Conservation (phyloP, 805 yeast genomes). For the Candida palmyrensis region DNA sequence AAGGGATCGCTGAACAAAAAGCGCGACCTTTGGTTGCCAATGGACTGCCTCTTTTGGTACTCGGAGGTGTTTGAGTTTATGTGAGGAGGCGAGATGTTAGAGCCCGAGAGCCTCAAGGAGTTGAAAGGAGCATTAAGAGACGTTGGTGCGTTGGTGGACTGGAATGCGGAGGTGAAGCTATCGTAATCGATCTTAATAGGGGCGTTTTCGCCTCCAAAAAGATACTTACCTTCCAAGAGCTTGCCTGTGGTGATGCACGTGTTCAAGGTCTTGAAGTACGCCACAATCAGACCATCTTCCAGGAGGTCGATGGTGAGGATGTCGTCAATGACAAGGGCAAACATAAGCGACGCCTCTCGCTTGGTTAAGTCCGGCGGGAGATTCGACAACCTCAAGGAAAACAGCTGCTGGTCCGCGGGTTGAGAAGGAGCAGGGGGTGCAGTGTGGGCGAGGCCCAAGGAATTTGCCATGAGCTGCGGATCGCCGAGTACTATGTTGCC, state of each 20-base stretch:
- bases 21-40: slow-evolving; percentile 59
- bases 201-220: slow-evolving; percentile 32
- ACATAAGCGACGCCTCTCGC: slow-evolving; percentile 64
- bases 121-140: slow-evolving; percentile 15
- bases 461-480: neutral
- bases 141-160: too few species aligned
- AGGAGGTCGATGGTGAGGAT: slow-evolving; percentile 43
- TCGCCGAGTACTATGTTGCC: slow-evolving; percentile 1
- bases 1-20: slow-evolving; percentile 66
- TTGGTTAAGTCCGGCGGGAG: slow-evolving; percentile 58
- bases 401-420: slow-evolving; percentile 8
- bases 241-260: slow-evolving; percentile 38
- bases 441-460: neutral
- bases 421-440: neutral
- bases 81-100: slow-evolving; percentile 32
- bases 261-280: slow-evolving; percentile 30
- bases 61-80: slow-evolving; percentile 8
- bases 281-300: slow-evolving; percentile 29
- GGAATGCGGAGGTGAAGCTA: slow-evolving; percentile 10
- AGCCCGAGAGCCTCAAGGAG: slow-evolving; percentile 19
- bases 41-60: slow-evolving; percentile 46
- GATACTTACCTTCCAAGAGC: slow-evolving; percentile 33
- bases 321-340: slow-evolving; percentile 64
- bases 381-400: slow-evolving; percentile 43
- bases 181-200: slow-evolving; percentile 36